phyloP scores from a whole-genome alignment of 2,329 filamentous ascomycete species.

The Pestalotiopsis sp. region DNA sequence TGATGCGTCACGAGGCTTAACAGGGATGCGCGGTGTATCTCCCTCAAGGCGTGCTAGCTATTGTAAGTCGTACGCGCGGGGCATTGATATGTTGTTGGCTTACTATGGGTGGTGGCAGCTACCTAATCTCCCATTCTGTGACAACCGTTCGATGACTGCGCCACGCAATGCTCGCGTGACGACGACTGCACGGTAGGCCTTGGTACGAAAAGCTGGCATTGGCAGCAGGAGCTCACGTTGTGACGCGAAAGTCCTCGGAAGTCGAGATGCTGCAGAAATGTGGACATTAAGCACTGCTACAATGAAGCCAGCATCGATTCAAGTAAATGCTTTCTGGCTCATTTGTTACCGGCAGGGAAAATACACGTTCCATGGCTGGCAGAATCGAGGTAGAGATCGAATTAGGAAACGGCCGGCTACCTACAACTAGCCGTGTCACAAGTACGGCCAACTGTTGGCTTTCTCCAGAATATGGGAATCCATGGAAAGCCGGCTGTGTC shows the following conservation, averaged over 20 bases:
- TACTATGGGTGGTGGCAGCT: not conserved
- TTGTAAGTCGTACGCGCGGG: not conserved
- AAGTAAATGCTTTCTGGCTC: not conserved
- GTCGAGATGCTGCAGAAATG: too few relatives aligned
- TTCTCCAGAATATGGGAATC: not conserved
- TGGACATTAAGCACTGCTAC: too few relatives aligned
- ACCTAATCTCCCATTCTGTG: not conserved
- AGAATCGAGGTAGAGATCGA: not conserved
- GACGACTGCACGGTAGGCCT: not conserved
- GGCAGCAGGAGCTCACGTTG: too few relatives aligned
- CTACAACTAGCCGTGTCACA: not conserved
- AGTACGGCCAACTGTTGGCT: too few relatives aligned
- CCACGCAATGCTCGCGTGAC: not conserved
- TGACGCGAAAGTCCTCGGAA: too few relatives aligned
- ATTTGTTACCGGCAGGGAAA: not conserved
- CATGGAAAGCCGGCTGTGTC: not conserved
- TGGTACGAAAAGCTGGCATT: too few relatives aligned
- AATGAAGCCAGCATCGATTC: too few relatives aligned
- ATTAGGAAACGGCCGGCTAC: not conserved
- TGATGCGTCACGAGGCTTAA: not conserved
- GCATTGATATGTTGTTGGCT: not conserved
- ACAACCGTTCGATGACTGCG: not conserved
- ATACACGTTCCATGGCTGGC: too few relatives aligned
- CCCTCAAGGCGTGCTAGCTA: not conserved
- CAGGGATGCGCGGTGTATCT: conserved; percentile 1